Evolutionary conservation across 352 stramenopile genomes (phyloP), one percentile per base, ranked within the genome.

Genomic region (Phytophthora pistaciae): DNA sequence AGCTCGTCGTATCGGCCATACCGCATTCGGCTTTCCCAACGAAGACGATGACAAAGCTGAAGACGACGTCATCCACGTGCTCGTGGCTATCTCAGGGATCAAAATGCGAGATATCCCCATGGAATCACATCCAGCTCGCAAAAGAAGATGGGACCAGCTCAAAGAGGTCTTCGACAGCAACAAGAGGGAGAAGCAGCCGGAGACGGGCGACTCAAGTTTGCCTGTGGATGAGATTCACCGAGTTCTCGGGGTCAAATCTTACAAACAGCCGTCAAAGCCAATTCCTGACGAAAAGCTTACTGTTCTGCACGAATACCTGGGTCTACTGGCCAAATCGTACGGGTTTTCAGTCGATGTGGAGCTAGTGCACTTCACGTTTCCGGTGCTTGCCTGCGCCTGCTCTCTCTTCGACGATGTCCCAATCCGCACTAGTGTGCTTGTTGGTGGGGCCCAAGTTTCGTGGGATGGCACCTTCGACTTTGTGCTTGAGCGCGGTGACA

Each of bases 321-420:
- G 10, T 40, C 38, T 62, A 7, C 13, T 62, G 56, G 48, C 16
- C 23, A 44, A 64, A 55, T 23, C 42, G 14, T 54, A 55, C 40
- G 57, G 42, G 20, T 18, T 56, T 10, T 55, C 40, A 16, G 57
- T 56, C 13, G n/a, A n/a, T 31, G 23, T 5, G 27, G 53, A 44
- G 25, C 23, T 31, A 33, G 13, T 27, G 9, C 57, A 56, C 25
- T 56, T 55, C 42, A 55, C 44, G 16, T 14, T 55, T 38, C 57
- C 57, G 21, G 57, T 64, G 10, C 40, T 64, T 46, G 25, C 8
- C 21, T 36, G 25, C 10, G 44, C 55, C 6, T 56, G 27, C 29
- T 44, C 16, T 31, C 58, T 64, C 11, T 64, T 64, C 14, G 46
- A 56, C 33, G 44, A 49, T n/a, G 44, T 48, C 21, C 58, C 13